Conservation (phyloP, 1,284 basidiomycete species). For the Moesziomyces globuligerus region DNA sequence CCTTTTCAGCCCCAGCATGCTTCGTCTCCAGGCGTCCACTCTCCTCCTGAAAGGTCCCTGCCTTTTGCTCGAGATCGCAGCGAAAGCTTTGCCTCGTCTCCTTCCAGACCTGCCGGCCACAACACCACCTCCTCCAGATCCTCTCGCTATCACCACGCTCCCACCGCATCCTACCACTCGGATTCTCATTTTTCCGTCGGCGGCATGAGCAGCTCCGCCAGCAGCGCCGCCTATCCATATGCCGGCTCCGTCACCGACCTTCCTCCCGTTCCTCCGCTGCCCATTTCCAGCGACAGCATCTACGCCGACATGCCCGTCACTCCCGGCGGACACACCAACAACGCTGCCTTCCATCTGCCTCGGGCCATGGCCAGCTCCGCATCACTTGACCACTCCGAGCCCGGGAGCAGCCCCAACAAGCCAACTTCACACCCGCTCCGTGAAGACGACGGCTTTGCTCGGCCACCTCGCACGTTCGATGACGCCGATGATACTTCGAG, state of each 20-base stretch:
- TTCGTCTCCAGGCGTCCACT: conserved; percentile 33
- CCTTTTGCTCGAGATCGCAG: conserved; percentile 23
- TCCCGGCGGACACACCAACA: conserved; percentile 35
- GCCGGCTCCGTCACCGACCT: conserved; percentile 21
- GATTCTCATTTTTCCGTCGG: conserved; percentile 39
- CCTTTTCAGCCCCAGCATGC: conserved; percentile 15
- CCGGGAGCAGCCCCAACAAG: conserved; percentile 26
- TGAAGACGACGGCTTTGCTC: conserved; percentile 10
- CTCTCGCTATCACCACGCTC: conserved; percentile 40
- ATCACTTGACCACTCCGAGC: conserved; percentile 35
- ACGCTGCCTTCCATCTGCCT: conserved; percentile 34
- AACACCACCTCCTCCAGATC: conserved; percentile 25
- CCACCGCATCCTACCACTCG: conserved; percentile 35
- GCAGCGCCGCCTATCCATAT: conserved; percentile 21
- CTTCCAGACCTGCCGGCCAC: conserved; percentile 25
- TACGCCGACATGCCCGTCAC: conserved; percentile 43
- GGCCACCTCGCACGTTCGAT: conserved; percentile 16
- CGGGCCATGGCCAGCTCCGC: conserved; percentile 43
- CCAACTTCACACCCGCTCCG: conserved; percentile 20
- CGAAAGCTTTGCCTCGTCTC: conserved; percentile 34
- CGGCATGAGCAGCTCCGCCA: conserved; percentile 37
- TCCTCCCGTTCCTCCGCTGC: conserved; percentile 52
- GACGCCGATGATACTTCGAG: conserved; percentile 38
- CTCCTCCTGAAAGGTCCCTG: conserved; percentile 16
- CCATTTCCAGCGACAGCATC: conserved; percentile 22